Evolutionary conservation across 2,329 filamentous ascomycete genomes (phyloP).

Genomic region (Microdochium nivale): DNA sequence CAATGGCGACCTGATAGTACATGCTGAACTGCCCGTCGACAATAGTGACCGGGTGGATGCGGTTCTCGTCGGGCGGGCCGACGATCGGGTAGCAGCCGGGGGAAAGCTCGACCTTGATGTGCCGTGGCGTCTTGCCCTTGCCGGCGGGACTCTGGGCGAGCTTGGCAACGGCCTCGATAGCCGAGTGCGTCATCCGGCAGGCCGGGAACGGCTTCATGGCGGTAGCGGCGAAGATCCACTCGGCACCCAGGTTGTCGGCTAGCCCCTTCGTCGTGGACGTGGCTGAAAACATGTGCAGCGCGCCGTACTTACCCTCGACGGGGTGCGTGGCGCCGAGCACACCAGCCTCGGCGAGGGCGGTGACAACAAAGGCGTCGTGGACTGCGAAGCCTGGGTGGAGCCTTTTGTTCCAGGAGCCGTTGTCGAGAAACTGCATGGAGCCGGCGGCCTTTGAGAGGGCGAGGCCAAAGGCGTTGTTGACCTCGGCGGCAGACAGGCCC

Average conservation of each 20-base stretch:
- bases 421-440: conserved; percentile 20
- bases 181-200: conserved; percentile 17
- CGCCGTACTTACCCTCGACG: conserved; percentile 14
- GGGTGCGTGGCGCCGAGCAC: conserved; percentile 12
- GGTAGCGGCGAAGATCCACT: conserved; percentile 14
- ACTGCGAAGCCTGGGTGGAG: conserved; percentile 18
- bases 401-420: conserved; percentile 18
- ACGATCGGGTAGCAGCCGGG: conserved; percentile 13
- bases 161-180: conserved; percentile 14
- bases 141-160: conserved; percentile 5
- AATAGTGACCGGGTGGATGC: conserved; percentile 13
- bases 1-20: conserved; percentile 17
- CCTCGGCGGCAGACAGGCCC: conserved; percentile 7
- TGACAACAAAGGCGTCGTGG: conserved; percentile 16
- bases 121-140: conserved; percentile 4
- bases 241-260: conserved; percentile 7
- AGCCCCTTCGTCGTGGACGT: conserved; percentile 8
- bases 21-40: conserved; percentile 20
- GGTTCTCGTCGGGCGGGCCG: conserved; percentile 12
- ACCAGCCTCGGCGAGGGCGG: conserved; percentile 14
- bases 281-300: conserved; percentile 12
- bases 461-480: conserved; percentile 14
- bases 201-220: conserved; percentile 16
- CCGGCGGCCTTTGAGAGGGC: conserved; percentile 16
- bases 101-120: conserved; percentile 10